Conservation (phyloP, 352 stramenopile species). For the Pythium brachiatum region DNA sequence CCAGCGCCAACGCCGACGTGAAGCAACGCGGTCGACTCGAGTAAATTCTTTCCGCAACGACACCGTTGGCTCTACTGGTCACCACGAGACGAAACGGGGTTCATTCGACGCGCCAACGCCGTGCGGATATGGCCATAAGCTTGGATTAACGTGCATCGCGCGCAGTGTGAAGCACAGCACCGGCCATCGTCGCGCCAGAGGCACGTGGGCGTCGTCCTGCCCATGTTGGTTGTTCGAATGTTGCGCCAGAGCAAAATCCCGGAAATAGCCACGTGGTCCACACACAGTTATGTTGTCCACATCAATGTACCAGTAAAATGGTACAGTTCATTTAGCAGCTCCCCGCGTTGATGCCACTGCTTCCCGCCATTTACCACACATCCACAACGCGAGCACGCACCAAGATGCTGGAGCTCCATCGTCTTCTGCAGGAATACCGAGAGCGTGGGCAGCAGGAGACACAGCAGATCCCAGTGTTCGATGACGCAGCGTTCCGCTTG, state of each 20-base stretch:
- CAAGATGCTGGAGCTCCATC: constrained; percentile 25
- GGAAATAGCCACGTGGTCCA: background rate
- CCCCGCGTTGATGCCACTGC: background rate
- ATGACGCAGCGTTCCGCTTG: constrained; percentile 38
- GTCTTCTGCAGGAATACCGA: constrained; percentile 20
- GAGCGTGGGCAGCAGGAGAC: constrained; percentile 3
- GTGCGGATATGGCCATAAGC: background rate
- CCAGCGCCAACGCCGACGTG: background rate
- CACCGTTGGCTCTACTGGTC: too few relatives aligned
- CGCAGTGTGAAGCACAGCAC: too few relatives aligned
- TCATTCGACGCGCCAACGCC: background rate
- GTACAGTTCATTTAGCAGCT: background rate
- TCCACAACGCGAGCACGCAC: too few relatives aligned
- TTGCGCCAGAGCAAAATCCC: too few relatives aligned
- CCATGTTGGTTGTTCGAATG: background rate
- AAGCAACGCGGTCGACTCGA: too few relatives aligned
- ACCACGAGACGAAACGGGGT: too few relatives aligned
- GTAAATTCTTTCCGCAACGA: too few relatives aligned
- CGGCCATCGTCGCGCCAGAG: too few relatives aligned
- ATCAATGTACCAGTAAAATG: constrained; percentile 2
- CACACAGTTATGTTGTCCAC: constrained; percentile 6
- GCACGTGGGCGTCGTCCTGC: too few relatives aligned
- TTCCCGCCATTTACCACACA: constrained; percentile 15
- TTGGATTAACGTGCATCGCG: background rate
- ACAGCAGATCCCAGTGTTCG: constrained; percentile 36